Evolutionary conservation across 768 basidiomycete species (phyloP).

Genomic region (Trametes coccinea): DNA sequence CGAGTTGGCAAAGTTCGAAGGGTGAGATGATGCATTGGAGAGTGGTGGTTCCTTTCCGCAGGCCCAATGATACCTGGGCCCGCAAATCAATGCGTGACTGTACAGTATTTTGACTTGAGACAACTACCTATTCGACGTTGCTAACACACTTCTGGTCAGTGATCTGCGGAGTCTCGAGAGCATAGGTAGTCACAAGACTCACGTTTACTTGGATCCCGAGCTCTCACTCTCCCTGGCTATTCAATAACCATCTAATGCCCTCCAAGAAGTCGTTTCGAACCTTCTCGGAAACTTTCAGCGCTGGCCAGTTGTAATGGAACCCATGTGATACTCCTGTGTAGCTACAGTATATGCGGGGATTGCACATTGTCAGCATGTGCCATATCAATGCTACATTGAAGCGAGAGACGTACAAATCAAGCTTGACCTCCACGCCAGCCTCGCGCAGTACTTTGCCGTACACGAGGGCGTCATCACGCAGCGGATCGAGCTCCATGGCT

Average conservation of each 20-base stretch:
- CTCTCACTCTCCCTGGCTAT: too few species aligned
- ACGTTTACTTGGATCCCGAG: too few species aligned
- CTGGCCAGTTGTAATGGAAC: slow-evolving; percentile 18
- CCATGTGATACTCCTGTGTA: slow-evolving; percentile 31
- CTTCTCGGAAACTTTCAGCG: slow-evolving; percentile 12
- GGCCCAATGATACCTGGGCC: too few species aligned
- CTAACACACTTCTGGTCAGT: too few species aligned
- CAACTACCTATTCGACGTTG: too few species aligned
- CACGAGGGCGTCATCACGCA: slow-evolving; percentile 32
- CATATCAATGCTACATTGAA: not conserved
- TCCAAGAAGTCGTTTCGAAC: slow-evolving; percentile 20
- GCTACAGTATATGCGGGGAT: slow-evolving; percentile 9
- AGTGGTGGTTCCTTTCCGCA: too few species aligned
- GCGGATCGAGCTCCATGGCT: slow-evolving; percentile 26
- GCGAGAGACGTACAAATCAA: slow-evolving; percentile 23
- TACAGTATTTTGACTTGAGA: too few species aligned
- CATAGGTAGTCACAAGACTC: too few species aligned
- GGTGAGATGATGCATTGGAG: too few species aligned
- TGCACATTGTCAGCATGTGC: not conserved
- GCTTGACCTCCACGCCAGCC: slow-evolving; percentile 25
- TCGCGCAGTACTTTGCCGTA: slow-evolving; percentile 30
- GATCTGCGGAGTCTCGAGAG: too few species aligned
- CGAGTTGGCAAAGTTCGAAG: too few species aligned
- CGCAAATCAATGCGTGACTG: too few species aligned
- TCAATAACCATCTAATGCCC: slow-evolving; percentile 27